Conservation (phyloP, 306 rosid genomes). For the Carpinus fangiana region DNA sequence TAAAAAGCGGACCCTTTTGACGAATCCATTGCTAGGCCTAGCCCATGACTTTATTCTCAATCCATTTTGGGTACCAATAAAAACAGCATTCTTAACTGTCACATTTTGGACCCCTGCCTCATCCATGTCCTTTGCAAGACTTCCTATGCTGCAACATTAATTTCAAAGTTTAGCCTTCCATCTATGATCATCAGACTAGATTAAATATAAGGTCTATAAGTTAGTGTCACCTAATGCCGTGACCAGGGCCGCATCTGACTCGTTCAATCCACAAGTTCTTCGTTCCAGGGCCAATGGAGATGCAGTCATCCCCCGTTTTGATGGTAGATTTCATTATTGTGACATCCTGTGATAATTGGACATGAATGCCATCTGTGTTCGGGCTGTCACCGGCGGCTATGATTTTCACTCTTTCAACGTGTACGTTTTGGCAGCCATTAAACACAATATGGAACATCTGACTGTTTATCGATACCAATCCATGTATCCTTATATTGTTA, state of each 20-base stretch:
- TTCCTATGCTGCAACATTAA: slow-evolving; percentile 55
- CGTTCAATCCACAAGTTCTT: slow-evolving; percentile 56
- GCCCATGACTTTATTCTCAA: slow-evolving; percentile 68
- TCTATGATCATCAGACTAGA: too few relatives aligned
- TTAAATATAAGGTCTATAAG: too few relatives aligned
- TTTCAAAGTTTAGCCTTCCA: too few relatives aligned
- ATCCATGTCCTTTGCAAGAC: slow-evolving; percentile 40
- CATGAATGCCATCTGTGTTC: slow-evolving; percentile 74
- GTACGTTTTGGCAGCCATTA: slow-evolving; percentile 41
- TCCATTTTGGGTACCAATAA: slow-evolving; percentile 47
- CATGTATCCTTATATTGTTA: slow-evolving; percentile 33
- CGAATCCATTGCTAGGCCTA: slow-evolving; percentile 53
- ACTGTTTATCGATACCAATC: slow-evolving; percentile 46
- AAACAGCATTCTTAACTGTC: slow-evolving; percentile 38
- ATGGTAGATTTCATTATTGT: slow-evolving; percentile 42
- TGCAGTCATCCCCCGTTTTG: slow-evolving; percentile 58
- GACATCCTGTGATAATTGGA: slow-evolving; percentile 41
- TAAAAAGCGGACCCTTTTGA: slow-evolving; percentile 33
- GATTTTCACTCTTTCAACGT: slow-evolving; percentile 34
- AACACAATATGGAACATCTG: slow-evolving; percentile 38
- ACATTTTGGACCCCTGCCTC: slow-evolving; percentile 65
- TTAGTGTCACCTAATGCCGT: slow-evolving; percentile 54
- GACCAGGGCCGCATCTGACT: slow-evolving; percentile 63
- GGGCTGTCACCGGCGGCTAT: slow-evolving; percentile 47
- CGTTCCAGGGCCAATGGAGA: slow-evolving; percentile 61